Evolutionary conservation across 1,139 yeast species (phyloP).

Genomic region (Meyerozyma elateridarum): DNA sequence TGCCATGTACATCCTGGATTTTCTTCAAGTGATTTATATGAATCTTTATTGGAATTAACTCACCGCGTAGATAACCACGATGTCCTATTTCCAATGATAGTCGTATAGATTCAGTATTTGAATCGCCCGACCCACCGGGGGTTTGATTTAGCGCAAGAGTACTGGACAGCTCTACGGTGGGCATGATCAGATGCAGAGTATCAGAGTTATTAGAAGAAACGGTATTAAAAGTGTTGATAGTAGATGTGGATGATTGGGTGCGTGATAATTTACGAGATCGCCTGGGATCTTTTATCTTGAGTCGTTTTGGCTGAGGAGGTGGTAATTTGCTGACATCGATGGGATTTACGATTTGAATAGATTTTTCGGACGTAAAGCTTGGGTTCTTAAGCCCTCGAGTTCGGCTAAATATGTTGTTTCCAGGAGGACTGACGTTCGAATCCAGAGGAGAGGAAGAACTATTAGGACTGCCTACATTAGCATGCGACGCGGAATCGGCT

Average conservation of each 20-base stretch:
- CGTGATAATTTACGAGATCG: slow-evolving; percentile 26
- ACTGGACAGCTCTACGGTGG: slow-evolving; percentile 6
- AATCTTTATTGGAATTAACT: slow-evolving; percentile 66
- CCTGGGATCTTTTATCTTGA: slow-evolving; percentile 52
- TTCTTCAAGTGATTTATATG: slow-evolving; percentile 65
- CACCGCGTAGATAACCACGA: slow-evolving; percentile 76
- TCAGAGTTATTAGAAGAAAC: slow-evolving; percentile 36
- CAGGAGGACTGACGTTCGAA: slow-evolving; percentile 8
- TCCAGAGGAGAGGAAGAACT: slow-evolving; percentile 6
- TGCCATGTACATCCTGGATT: slow-evolving; percentile 68
- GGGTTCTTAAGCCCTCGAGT: slow-evolving; percentile 22
- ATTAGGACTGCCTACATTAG: slow-evolving; percentile 3
- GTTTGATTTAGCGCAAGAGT: too few relatives aligned
- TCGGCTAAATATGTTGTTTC: slow-evolving; percentile 15
- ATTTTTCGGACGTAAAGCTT: slow-evolving; percentile 46
- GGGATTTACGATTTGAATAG: slow-evolving; percentile 62
- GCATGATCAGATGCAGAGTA: slow-evolving; percentile 6
- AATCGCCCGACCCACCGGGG: too few relatives aligned
- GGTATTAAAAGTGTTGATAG: slow-evolving; percentile 35
- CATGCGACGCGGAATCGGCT: slow-evolving; percentile 20
- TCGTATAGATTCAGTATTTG: slow-evolving; percentile 34
- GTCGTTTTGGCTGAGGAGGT: slow-evolving; percentile 60
- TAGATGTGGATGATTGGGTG: slow-evolving; percentile 50
- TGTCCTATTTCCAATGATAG: slow-evolving; percentile 58
- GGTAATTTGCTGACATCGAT: slow-evolving; percentile 67